Evolutionary conservation across 352 stramenopile species (phyloP).

Genomic region (Discostella stelligera): DNA sequence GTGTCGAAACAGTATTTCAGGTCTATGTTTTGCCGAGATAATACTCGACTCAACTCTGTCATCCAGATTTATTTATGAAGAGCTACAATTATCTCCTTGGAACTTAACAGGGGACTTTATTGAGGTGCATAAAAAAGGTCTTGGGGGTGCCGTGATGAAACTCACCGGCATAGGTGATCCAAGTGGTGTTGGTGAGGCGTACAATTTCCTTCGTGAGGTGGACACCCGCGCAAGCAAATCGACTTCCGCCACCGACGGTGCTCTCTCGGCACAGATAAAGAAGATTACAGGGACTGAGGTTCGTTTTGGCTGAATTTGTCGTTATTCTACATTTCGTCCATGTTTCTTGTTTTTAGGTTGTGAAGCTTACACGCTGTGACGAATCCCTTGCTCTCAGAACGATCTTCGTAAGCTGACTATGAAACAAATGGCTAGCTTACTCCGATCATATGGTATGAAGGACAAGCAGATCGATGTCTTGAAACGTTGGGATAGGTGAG

Average conservation of each 20-base stretch:
- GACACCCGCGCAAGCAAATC: constrained; percentile 66
- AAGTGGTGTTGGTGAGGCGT: constrained; percentile 73
- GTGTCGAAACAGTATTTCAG: not conserved
- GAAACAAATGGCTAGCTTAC: constrained; percentile 80
- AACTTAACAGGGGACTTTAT: constrained; percentile 79
- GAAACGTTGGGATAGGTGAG: constrained; percentile 77
- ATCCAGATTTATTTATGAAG: constrained; percentile 77
- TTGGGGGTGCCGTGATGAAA: constrained; percentile 80
- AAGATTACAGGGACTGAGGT: constrained; percentile 78
- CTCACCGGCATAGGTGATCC: constrained; percentile 79
- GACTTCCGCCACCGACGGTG: constrained; percentile 45
- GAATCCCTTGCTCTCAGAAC: constrained; percentile 41
- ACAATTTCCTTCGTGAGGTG: constrained; percentile 69
- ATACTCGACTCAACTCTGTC: not conserved
- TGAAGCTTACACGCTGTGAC: too few relatives aligned
- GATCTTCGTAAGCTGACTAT: constrained; percentile 83
- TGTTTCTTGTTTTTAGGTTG: too few relatives aligned
- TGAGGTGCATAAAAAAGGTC: constrained; percentile 78
- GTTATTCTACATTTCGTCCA: too few relatives aligned
- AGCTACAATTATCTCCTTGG: constrained; percentile 76
- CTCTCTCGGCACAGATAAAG: constrained; percentile 76
- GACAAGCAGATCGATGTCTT: constrained; percentile 77
- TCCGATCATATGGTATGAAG: constrained; percentile 77
- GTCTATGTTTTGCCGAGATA: not conserved
- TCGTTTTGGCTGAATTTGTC: too few relatives aligned